Percentiles rank a stretch among this genome's conserved stretches.
Conservation (phyloP, 75 land plant species). For the Isoetes taiwanensis region DNA sequence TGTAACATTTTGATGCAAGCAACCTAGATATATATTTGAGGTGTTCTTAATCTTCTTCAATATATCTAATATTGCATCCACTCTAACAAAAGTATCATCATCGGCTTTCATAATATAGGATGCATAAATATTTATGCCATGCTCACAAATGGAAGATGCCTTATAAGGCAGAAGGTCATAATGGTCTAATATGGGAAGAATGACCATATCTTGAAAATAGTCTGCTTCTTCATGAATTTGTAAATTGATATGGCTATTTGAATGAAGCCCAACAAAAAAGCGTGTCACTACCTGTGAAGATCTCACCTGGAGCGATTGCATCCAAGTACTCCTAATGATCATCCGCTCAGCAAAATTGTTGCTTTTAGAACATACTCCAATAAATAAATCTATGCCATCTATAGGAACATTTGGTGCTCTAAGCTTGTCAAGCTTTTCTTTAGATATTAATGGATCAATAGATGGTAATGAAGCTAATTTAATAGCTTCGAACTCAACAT, state of each 20-base stretch:
- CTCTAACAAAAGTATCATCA: slow-evolving; percentile 89
- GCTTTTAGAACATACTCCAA: slow-evolving; percentile 63
- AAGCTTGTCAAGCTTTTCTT: slow-evolving; percentile 36
- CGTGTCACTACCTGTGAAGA: slow-evolving; percentile 52
- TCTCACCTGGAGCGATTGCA: slow-evolving; percentile 29
- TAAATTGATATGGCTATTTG: no score
- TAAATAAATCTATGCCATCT: slow-evolving; percentile 55
- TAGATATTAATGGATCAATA: slow-evolving; percentile 37
- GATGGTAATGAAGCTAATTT: slow-evolving; percentile 50
- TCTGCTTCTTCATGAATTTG: no score
- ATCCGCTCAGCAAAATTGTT: slow-evolving; percentile 64
- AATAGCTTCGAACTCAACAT: slow-evolving; percentile 41
- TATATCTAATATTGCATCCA: slow-evolving; percentile 45
- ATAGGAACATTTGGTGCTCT: slow-evolving; percentile 27
- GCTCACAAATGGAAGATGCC: no score
- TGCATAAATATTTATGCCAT: no score
- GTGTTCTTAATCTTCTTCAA: no score
- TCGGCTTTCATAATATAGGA: slow-evolving; percentile 96
- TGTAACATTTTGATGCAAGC: no score
- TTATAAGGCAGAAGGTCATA: no score
- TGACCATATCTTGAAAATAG: no score
- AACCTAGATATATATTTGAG: no score
- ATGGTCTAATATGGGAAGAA: no score
- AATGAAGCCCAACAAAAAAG: no score
- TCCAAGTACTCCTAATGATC: slow-evolving; percentile 74